Percentiles rank a stretch among this genome's conserved stretches.
Conservation (phyloP, 140 eudicot genomes). For the Ambrosia hybrid region DNA sequence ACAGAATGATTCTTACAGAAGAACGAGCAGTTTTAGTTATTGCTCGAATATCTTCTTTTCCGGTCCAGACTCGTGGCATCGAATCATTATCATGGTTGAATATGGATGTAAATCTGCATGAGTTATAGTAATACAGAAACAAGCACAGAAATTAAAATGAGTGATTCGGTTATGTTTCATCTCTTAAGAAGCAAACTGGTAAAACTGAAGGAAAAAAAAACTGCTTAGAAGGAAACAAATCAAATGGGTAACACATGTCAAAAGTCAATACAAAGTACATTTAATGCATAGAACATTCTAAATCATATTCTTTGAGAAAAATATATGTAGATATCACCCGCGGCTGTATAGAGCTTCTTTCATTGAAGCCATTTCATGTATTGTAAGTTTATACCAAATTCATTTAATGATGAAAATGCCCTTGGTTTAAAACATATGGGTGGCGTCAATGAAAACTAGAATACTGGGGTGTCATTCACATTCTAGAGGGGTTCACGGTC, state of each 20-base stretch:
- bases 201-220: background rate
- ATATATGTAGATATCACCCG: too few relatives aligned
- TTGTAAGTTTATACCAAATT: too few relatives aligned
- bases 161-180: background rate
- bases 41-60: constrained; percentile 95
- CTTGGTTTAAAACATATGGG: too few relatives aligned
- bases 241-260: background rate
- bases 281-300: background rate
- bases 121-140: background rate
- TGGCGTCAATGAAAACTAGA: too few relatives aligned
- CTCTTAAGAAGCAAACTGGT: background rate
- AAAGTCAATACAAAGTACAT: background rate
- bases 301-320: background rate
- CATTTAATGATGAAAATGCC: too few relatives aligned
- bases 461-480: too few relatives aligned
- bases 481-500: too few relatives aligned
- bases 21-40: constrained; percentile 91
- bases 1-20: constrained; percentile 58
- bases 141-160: too few relatives aligned
- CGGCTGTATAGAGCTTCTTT: too few relatives aligned
- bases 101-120: constrained; percentile 70
- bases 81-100: constrained; percentile 93
- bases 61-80: constrained; percentile 99
- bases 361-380: too few relatives aligned
- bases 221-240: background rate